Conservation (phyloP, 2,329 filamentous ascomycete genomes). For the Sclerotinia subarctica region DNA sequence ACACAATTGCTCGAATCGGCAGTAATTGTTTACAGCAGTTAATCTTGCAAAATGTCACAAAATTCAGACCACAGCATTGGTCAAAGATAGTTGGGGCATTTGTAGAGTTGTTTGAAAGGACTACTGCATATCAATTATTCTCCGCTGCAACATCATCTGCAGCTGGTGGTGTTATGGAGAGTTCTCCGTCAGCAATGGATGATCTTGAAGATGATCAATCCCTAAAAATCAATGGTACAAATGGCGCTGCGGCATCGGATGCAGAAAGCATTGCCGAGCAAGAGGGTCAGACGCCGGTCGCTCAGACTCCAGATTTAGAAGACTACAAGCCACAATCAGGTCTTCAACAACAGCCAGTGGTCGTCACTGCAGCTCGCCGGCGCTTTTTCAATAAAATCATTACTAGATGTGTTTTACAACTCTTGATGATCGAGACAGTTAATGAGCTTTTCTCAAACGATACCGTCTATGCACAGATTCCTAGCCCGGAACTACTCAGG, state of each 20-base stretch:
- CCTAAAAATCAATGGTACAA: constrained; percentile 58
- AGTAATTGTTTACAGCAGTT: constrained; percentile 97
- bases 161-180: constrained; percentile 51
- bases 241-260: constrained; percentile 39
- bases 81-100: constrained; percentile 92
- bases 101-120: constrained; percentile 90
- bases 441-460: constrained; percentile 98
- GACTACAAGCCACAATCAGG: constrained; percentile 79
- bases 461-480: constrained; percentile 88
- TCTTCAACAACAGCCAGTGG: constrained; percentile 81
- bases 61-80: constrained; percentile 88
- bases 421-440: constrained; percentile 99
- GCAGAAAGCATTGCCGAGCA: constrained; percentile 36
- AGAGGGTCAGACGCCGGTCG: constrained; percentile 33
- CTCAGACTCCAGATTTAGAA: constrained; percentile 48
- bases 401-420: constrained; percentile 92
- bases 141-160: constrained; percentile 65
- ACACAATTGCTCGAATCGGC: constrained; percentile 95
- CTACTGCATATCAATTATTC: constrained; percentile 93
- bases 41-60: constrained; percentile 92
- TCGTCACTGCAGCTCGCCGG: constrained; percentile 87
- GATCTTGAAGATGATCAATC: constrained; percentile 48
- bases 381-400: constrained; percentile 99
- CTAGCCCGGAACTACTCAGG: constrained; percentile 80
- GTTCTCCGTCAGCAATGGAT: constrained; percentile 41